Base-by-base conservation (phyloP, 768 basidiomycete genomes). In the Boletus bicolor region DNA sequence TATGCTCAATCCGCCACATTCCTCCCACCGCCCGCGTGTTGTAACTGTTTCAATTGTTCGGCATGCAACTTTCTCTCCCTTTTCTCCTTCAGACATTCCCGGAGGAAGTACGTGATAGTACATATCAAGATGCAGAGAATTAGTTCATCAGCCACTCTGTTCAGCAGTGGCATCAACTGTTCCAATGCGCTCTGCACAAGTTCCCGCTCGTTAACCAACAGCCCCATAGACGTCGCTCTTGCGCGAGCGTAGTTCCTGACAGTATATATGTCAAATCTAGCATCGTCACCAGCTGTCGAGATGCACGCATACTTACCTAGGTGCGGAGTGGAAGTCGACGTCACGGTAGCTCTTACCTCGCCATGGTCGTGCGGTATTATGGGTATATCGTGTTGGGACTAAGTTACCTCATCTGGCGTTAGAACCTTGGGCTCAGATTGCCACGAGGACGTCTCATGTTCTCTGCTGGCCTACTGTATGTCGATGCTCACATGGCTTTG, bases 191-290 rank as follows among this genome's bases (percentile, higher is more conserved):
- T 43, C 10, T 34, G 56, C 36, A 57, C 61, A 1, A 65, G 28
- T 57, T 51, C 46, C 3, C 54, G 46, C 37, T 68, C 67, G 44
- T 67, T 44, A 10, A 69, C 17, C 5, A 67, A 34, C 6, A 68
- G 9, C 4, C 56, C 64, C 66, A 67, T 49, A 15, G 6, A 42
- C 26, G 10, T 55, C 42, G 7, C 44, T 44, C 24, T 21, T 32
- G 17, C n/a, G 19, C n/a, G 11, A 26, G 14, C 19, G 30, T 37
- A 17, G 14, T 38, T 35, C 38, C 44, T 17, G 32, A 24, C 21
- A 24, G 21, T 26, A 15, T 28, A 34, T 10, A n/a, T 38, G 52
- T 52, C 49, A 54, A 44, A 34, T 34, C 15, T 24, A 35, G 21
- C 34, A 12, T 43, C 4, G 24, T 37, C 43, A 15, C 21, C 28